Base-by-base conservation (phyloP, 2,329 filamentous ascomycete genomes). In the Arthrobotrys entomopaga region DNA sequence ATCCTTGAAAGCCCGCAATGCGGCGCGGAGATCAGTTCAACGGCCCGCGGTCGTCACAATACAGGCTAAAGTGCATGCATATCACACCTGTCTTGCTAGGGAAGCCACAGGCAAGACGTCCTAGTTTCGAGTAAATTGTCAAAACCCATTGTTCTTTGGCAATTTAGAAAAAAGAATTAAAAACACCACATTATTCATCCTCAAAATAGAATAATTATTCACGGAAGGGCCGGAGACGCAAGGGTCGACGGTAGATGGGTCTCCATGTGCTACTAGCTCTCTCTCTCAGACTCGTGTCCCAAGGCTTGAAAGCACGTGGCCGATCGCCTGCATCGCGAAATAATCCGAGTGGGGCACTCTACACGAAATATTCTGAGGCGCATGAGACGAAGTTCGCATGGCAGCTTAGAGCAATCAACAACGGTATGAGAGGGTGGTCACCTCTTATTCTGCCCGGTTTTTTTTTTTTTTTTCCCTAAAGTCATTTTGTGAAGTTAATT, bases 321-420 rank as follows among this genome's bases (percentile, higher is more conserved):
- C 56, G 40, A 60, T 61, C 60, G 69, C 69, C 56, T 73, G 56
- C 20, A 66, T 66, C 50, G 48, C 67, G 59, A 72, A 69, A 73
- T 60, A 56, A 46, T 50, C 69, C 69, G 69, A 73, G 65, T 38
- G 54, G 53, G 54, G 20, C 22, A 38, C 29, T 53, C n/a, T 22
- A 34, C 29, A 24, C 53, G 11, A 19, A 20, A 40, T 46, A 20
- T 67, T 59, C 15, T 61, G 56, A 49, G 56, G 49, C 56, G 65
- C 60, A 72, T 73, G 56, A 66, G 60, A 60, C 66, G 34, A 34
- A 57, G 7, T 43, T 48, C 13, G 56, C 61, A 73, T 73, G 69
- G 52, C 49, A 73, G 61, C 60, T 73, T 61, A 73, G 61, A 66
- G 61, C 69, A 73, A 73, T 65, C 69, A 26, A 34, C 29, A 34